Conservation (phyloP, 345 rosid species). For the Citrus medica region DNA sequence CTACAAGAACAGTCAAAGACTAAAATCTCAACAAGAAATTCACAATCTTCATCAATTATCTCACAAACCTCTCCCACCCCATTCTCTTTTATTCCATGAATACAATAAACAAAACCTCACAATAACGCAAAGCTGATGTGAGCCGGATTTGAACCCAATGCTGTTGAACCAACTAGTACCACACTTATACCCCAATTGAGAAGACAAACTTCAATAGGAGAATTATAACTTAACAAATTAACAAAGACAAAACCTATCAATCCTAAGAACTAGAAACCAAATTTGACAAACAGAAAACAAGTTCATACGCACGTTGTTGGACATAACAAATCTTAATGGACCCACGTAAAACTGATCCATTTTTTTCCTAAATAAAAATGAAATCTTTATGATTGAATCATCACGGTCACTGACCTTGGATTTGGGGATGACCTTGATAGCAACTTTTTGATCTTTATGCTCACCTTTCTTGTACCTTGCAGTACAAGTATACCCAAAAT, state of each 20-base stretch:
- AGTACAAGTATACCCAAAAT: constrained; percentile 94
- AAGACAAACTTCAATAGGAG: background rate
- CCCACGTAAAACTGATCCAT: background rate
- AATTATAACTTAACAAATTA: background rate
- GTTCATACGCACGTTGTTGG: background rate
- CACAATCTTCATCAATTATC: background rate
- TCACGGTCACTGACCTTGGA: constrained; percentile 52
- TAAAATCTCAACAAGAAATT: background rate
- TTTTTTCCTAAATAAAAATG: background rate
- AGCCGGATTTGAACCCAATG: no score
- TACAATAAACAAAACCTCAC: no score
- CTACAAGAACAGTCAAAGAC: constrained; percentile 16
- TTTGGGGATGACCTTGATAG: constrained; percentile 93
- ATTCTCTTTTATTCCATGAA: background rate
- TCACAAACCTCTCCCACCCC: background rate
- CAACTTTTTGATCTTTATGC: constrained; percentile 78
- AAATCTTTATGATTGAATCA: background rate
- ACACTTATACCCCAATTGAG: background rate
- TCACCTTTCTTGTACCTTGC: constrained; percentile 92
- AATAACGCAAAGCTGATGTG: no score
- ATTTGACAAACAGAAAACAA: background rate
- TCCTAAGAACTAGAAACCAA: no score
- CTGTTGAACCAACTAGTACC: no score
- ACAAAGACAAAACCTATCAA: background rate
- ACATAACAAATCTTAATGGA: background rate